Evolutionary conservation across 2,329 filamentous ascomycete species (phyloP), one percentile per base, ranked within the genome.

Genomic region (Hypoxylon sp.): DNA sequence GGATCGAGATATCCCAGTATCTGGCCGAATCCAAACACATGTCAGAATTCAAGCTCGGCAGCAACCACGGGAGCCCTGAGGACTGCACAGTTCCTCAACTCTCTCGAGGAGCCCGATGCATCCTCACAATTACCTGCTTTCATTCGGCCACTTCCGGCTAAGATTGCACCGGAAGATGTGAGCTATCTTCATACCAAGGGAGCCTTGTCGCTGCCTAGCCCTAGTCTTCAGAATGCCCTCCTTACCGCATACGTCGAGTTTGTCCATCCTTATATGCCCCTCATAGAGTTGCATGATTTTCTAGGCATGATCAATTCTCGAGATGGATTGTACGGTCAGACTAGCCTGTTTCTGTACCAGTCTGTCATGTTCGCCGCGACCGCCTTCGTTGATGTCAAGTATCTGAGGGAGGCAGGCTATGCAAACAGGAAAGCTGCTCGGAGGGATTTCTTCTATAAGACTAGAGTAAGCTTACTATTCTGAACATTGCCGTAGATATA

Each of bases 321-420:
- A 10, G 91, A 96, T 77, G 92, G 92, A 13, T 84, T 86, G 50
- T 85, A 88, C 72, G 90, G 91, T 9, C 90, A 89, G 76, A 86
- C 94, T 75, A 97, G 94, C 81, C 82, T 98, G 73, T 87, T 98
- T 64, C 83, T 98, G 1, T 98, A 97, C 79, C 95, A 98, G 77
- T 92, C 94, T 10, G 91, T 97, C 75, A 97, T 98, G 93, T 98
- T 98, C 78, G 91, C 93, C 1, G 94, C 92, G 1, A 92, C 92
- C 1, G 93, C 94, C 0, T 97, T 96, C 77, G 90, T 97, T 63
- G 93, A 96, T 73, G 91, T 93, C 81, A 88, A 90, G 62, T 85
- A 90, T 75, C 84, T 98, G 50, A 88, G 87, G 36, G 88, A 90
- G 53, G 93, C 92, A 21, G 95, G 95, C 1, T 97, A 93, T 76